phyloP scores from a whole-genome alignment of 345 rosid species.

The Reutealis trisperma region DNA sequence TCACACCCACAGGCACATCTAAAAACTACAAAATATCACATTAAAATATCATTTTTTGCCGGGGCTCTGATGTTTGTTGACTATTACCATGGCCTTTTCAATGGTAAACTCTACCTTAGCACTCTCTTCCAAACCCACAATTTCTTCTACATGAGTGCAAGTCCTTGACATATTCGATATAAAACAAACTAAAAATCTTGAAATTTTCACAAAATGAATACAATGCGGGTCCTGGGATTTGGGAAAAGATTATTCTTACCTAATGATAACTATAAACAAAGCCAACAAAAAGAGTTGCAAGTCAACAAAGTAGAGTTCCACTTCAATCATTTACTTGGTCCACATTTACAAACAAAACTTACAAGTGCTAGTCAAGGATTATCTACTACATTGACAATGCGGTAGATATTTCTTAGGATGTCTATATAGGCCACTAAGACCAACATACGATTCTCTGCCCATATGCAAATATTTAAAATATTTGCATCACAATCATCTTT shows the following conservation, averaged over 20 bases:
- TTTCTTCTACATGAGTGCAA: not conserved
- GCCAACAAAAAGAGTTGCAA: slow-evolving; percentile 25
- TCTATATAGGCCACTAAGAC: not conserved
- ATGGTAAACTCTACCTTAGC: no score
- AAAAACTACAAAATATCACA: not conserved
- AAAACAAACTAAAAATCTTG: not conserved
- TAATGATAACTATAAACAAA: slow-evolving; percentile 11
- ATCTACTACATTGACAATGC: slow-evolving; percentile 38
- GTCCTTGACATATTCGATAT: not conserved
- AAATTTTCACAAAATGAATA: not conserved
- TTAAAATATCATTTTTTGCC: not conserved
- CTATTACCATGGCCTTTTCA: slow-evolving; percentile 20
- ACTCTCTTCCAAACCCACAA: not conserved
- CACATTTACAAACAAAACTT: slow-evolving; percentile 26
- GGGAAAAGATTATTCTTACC: slow-evolving; percentile 17
- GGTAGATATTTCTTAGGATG: slow-evolving; percentile 15
- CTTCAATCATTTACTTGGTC: slow-evolving; percentile 42
- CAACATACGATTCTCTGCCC: not conserved
- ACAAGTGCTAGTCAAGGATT: slow-evolving; percentile 30
- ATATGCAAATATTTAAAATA: not conserved
- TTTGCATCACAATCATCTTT: not conserved
- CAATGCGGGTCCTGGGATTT: not conserved
- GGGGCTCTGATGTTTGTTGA: slow-evolving; percentile 25
- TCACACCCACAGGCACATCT: not conserved
- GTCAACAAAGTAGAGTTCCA: slow-evolving; percentile 38